These are phyloP conservation scores for Cyberlindnera bimundalis DNA, from an alignment of 805 yeast genomes.

Conservation along the genomic window DNA sequence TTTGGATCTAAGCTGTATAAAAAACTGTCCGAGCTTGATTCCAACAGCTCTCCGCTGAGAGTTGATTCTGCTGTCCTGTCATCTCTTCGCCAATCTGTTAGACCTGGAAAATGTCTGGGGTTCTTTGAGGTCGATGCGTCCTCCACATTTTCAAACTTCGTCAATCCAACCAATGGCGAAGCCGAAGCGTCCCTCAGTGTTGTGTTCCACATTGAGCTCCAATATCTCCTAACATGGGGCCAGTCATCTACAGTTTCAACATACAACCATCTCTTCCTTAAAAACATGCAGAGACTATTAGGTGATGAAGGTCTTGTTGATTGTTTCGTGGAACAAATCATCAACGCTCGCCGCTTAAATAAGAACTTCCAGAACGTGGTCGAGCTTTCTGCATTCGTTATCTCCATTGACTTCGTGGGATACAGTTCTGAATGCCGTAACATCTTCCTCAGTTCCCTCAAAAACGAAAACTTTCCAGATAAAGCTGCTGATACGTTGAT, in stretches of 20 bases:
- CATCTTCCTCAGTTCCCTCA: conserved; percentile 8
- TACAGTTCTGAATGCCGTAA: conserved; percentile 10
- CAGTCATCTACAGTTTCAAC: conserved; percentile 20
- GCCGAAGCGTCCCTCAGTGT: conserved; percentile 16
- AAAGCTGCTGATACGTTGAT: conserved; percentile 4
- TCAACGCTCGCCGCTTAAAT: conserved; percentile 12
- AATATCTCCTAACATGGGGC: conserved; percentile 22
- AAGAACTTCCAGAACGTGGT: conserved; percentile 17
- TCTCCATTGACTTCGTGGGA: conserved; percentile 14
- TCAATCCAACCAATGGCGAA: background rate
- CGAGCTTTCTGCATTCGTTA: conserved; percentile 22
- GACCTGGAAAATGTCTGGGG: conserved; percentile 1
- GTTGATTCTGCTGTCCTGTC: conserved; percentile 21
- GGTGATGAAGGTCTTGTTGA: conserved; percentile 21
- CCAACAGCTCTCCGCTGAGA: conserved; percentile 4
- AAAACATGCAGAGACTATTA: conserved; percentile 13
- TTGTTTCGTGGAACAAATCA: conserved; percentile 21
- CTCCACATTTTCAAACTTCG: conserved; percentile 1
- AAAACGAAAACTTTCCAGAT: conserved; percentile 1
- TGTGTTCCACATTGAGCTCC: conserved; percentile 21
- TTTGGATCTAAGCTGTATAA: conserved; percentile 20
- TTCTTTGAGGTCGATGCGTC: conserved; percentile 16
- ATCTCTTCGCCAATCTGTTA: conserved; percentile 12
- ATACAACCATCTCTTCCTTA: conserved; percentile 20
- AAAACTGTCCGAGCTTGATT: conserved; percentile 13